Base-by-base conservation (phyloP, 2,329 filamentous ascomycete species). In the Paecilomyces sp. region DNA sequence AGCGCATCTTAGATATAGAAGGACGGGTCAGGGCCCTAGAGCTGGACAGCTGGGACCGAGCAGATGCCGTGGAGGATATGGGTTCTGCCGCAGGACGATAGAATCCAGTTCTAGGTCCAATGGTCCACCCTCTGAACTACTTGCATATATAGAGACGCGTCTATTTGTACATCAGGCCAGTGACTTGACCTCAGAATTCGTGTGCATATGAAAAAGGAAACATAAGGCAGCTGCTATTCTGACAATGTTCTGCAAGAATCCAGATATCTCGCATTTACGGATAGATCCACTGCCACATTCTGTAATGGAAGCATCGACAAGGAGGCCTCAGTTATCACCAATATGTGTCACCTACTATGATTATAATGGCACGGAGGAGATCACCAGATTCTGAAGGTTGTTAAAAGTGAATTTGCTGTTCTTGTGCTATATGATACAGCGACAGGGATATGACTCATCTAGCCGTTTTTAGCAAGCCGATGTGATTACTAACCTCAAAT, bases 1-100 rank as follows among this genome's bases (percentile, higher is more conserved):
- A 70, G 52, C 80, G 80, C 60, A 85, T 89, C 34, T 73, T 74
- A 64, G 77, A 79, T 13, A 76, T 94, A 57, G 78, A 88, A 54
- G 70, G 74, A n/a, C 74, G 77, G 50, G 83, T 92, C 2, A 79
- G 82, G 66, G 65, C 65, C 41, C 73, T 96, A 54, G 92, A 96
- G 77, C 79, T 79, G 67, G 79, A 81, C 60, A 91, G 88, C 33
- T 96, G 92, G 91, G 83, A 92, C 73, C 79, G 85, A 60, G 73
- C 77, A 36, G 88, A 84, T 71, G 90, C 90, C 1, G 83, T 88
- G 30, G 90, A 94, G 71, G 88, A 91, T 71, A 70, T 87, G 60
- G 86, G 86, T 1, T 76, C 72, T 61, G 74, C 77, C 30, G 63
- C 13, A 25, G 50, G 41, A 54, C 15, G 31, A 25, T 28, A 55